Conservation (phyloP, 768 basidiomycete genomes). For the Mycena olivaceomarginata region DNA sequence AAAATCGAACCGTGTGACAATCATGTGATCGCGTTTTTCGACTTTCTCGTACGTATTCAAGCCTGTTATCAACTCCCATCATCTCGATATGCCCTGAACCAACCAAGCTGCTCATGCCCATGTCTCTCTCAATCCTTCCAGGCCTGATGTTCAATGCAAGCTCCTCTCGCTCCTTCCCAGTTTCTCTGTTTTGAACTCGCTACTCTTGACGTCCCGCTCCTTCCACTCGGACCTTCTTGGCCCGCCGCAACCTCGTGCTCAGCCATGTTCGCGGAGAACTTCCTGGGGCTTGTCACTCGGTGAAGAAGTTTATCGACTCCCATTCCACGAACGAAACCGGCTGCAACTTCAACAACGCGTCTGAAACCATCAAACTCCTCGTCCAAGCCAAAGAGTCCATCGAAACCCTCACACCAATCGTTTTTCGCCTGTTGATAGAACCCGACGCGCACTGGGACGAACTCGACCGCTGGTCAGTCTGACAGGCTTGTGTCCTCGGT, state of each 20-base stretch:
- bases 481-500: not conserved
- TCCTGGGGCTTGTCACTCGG: constrained; percentile 25
- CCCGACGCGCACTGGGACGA: constrained; percentile 19
- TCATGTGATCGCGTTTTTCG: too few relatives aligned
- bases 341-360: constrained; percentile 3
- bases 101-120: not conserved
- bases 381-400: not conserved
- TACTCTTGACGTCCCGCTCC: constrained; percentile 23
- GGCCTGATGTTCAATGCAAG: constrained; percentile 10
- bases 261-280: constrained; percentile 33
- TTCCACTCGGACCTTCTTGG: constrained; percentile 17
- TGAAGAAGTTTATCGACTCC: constrained; percentile 15
- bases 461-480: constrained; percentile 27
- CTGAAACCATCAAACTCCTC: constrained; percentile 33
- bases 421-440: constrained; percentile 17
- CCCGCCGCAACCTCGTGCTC: constrained; percentile 24
- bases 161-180: constrained; percentile 27
- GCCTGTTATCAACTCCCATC: not conserved
- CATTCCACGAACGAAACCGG: not conserved
- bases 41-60: not conserved
- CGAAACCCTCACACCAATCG: constrained; percentile 19
- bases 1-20: too few relatives aligned
- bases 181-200: constrained; percentile 15
- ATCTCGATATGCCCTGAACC: constrained; percentile 15
- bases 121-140: constrained; percentile 28